Conservation (phyloP, 2,329 filamentous ascomycete species). For the Phoma sp. region DNA sequence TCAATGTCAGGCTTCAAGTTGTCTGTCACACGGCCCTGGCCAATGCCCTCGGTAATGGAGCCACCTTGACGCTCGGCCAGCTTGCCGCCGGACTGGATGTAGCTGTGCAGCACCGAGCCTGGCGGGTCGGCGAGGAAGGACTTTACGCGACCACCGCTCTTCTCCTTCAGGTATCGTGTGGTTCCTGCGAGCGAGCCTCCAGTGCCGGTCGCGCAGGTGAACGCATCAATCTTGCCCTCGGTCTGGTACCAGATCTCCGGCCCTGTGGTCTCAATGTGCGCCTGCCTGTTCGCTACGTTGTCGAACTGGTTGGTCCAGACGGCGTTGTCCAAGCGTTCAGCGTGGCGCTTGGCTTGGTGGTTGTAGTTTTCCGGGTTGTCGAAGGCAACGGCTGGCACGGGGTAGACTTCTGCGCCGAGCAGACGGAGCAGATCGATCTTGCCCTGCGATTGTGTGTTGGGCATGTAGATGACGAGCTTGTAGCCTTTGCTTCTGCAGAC, state of each 20-base stretch:
- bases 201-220: slow-evolving; percentile 94
- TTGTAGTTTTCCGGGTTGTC: slow-evolving; percentile 98
- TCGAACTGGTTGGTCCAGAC: slow-evolving; percentile 99
- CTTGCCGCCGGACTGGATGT: slow-evolving; percentile 84
- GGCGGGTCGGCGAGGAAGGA: slow-evolving; percentile 92
- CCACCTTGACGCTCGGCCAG: slow-evolving; percentile 81
- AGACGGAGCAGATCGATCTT: slow-evolving; percentile 94
- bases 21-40: slow-evolving; percentile 94
- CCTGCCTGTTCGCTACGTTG: slow-evolving; percentile 90
- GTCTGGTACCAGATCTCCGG: slow-evolving; percentile 98
- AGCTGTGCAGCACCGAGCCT: slow-evolving; percentile 90
- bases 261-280: slow-evolving; percentile 95
- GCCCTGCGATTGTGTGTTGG: slow-evolving; percentile 96
- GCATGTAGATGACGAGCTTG: slow-evolving; percentile 98
- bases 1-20: slow-evolving; percentile 87
- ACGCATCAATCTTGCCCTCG: slow-evolving; percentile 82
- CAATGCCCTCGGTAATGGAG: slow-evolving; percentile 97
- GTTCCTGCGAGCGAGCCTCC: slow-evolving; percentile 89
- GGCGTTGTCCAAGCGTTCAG: slow-evolving; percentile 83
- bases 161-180: slow-evolving; percentile 87
- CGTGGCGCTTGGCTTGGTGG: slow-evolving; percentile 90
- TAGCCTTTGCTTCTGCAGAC: slow-evolving; percentile 93
- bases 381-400: slow-evolving; percentile 93
- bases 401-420: slow-evolving; percentile 92
- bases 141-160: slow-evolving; percentile 79